These are phyloP conservation scores for Angophora floribunda DNA, from an alignment of 345 rosid species.

Conservation along the genomic window DNA sequence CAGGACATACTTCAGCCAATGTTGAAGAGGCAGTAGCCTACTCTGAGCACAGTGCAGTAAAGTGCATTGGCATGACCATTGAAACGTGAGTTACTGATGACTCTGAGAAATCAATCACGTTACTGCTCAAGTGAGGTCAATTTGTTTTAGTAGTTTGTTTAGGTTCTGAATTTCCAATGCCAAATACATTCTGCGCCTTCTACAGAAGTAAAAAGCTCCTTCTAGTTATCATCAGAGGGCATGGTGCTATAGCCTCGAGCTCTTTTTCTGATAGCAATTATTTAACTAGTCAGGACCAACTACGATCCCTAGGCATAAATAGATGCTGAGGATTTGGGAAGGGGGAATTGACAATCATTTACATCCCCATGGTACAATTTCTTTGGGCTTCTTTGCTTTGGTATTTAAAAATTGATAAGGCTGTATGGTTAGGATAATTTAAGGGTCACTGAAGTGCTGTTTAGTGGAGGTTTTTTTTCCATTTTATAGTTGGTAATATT, in stretches of 20 bases:
- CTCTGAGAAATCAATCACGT: neutral
- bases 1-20: slow-evolving; percentile 92
- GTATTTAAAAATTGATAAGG: neutral
- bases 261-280: neutral
- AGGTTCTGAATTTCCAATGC: neutral
- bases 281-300: neutral
- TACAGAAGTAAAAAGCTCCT: neutral
- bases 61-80: slow-evolving; percentile 99
- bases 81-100: slow-evolving; percentile 66
- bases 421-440: neutral
- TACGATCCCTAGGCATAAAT: neutral
- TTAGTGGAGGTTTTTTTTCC: neutral
- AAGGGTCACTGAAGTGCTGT: neutral
- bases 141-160: neutral
- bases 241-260: neutral
- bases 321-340: neutral
- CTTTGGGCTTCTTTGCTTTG: neutral
- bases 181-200: neutral
- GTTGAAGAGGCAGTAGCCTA: slow-evolving; percentile 96
- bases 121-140: neutral
- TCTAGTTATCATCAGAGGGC: neutral
- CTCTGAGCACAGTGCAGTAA: slow-evolving; percentile 87
- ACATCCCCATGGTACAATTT: neutral
- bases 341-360: neutral
- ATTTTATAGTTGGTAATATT: neutral